Percentiles rank a stretch among this genome's conserved stretches.
Evolutionary conservation across 345 rosid genomes (phyloP).

Genomic region (Citrus sp.): DNA sequence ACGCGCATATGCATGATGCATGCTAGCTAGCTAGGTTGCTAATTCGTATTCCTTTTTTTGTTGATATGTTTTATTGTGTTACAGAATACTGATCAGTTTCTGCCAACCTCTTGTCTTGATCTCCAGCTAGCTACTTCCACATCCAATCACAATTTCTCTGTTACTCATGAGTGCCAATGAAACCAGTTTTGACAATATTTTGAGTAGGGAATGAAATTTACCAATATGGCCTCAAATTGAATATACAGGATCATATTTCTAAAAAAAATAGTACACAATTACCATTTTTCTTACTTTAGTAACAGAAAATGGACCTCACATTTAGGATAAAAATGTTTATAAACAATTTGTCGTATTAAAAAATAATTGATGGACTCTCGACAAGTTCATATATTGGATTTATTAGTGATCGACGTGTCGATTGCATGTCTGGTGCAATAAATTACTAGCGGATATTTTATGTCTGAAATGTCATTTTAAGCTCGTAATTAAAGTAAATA

Average conservation of each 20-base stretch:
- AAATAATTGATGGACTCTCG: too few relatives aligned
- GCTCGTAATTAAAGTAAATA: too few relatives aligned
- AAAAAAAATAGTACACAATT: too few relatives aligned
- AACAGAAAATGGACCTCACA: too few relatives aligned
- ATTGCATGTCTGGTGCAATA: too few relatives aligned
- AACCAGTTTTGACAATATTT: constrained; percentile 21
- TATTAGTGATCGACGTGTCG: too few relatives aligned
- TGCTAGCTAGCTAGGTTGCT: background rate
- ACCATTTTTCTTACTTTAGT: too few relatives aligned
- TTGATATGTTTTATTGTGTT: background rate
- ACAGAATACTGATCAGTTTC: background rate
- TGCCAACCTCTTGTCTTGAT: background rate
- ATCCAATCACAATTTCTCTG: constrained; percentile 21
- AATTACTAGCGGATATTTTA: too few relatives aligned
- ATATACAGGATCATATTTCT: too few relatives aligned
- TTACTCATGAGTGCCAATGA: constrained; percentile 25
- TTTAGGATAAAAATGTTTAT: too few relatives aligned
- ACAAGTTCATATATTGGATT: too few relatives aligned
- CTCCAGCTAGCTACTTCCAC: background rate
- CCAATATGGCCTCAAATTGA: background rate
- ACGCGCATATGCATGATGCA: constrained; percentile 44
- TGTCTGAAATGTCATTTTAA: background rate
- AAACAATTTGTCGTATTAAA: too few relatives aligned
- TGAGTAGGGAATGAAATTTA: background rate
- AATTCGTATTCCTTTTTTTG: background rate